Evolutionary conservation across 495 filamentous ascomycete species (phyloP), one percentile per base, ranked within the genome.

Genomic region (Acidiella bohemica): DNA sequence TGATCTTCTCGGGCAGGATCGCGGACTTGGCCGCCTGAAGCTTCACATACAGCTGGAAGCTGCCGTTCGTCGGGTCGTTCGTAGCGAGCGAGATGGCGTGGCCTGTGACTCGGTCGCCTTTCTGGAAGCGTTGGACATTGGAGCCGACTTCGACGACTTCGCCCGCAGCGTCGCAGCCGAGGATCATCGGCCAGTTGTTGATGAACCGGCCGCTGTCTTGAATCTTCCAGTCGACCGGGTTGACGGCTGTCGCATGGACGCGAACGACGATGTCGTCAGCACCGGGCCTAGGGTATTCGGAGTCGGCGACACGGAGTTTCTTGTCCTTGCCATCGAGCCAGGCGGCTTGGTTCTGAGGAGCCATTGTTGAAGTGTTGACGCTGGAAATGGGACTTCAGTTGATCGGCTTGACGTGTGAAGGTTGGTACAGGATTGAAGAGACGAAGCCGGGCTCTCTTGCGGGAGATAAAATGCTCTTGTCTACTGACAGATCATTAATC

Each of bases 31-130:
- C 54, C 2, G 49, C 49, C 4, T 51, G 44, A 9, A 63, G 41
- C 19, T 67, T 32, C 13, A 62, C 56, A 50, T 72, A 76, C 12
- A 54, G 45, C 41, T 72, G 70, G 53, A 74, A 76, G 4, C 45
- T 65, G 32, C 53, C 56, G 31, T 61, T 28, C 6, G 47, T 19
- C 8, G 58, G 47, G 12, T 51, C 47, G 14, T 44, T 31, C n/a
- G 44, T 52, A 20, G 42, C 11, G 21, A 62, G 57, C 34, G 43
- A 44, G 48, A 53, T 35, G 25, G 20, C 32, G 49, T 60, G 59
- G 6, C 56, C 61, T 18, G 61, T 43, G 7, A 69, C 65, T 11
- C 64, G 53, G 22, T 71, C 58, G 17, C 67, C 67, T 26, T 57
- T 60, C 50, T 65, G 60, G 49, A 70, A 51, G n/a, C 50, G 40